Conservation (phyloP, 805 yeast genomes). For the Phaffomyces thermotolerans region DNA sequence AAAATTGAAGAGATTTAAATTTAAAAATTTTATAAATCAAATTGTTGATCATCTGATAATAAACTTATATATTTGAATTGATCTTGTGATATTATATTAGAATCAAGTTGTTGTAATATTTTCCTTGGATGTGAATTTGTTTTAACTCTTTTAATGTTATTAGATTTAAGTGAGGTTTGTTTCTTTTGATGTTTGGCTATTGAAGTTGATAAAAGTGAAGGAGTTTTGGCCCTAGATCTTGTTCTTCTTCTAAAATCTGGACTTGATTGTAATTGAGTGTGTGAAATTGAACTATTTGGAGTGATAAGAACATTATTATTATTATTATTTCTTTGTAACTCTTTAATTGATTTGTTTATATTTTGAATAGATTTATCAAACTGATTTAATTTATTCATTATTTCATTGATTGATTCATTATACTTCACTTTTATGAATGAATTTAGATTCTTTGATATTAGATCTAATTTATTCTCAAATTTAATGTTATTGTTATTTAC, state of each 20-base stretch:
- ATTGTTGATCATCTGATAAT: constrained; percentile 10
- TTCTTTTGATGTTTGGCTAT: too few relatives aligned
- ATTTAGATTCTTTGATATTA: background rate
- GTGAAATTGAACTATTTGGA: background rate
- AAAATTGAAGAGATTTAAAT: background rate
- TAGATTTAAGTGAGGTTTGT: too few relatives aligned
- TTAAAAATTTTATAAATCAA: background rate
- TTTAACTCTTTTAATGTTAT: background rate
- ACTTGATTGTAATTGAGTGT: background rate
- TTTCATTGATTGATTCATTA: background rate
- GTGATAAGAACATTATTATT: background rate
- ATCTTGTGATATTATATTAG: background rate
- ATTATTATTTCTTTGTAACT: too few relatives aligned
- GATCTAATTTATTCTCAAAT: background rate
- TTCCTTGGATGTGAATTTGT: constrained; percentile 1
- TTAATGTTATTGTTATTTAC: background rate
- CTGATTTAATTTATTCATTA: background rate
- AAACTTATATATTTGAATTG: background rate
- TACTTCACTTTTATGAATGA: too few relatives aligned
- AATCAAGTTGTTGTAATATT: background rate
- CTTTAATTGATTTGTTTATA: too few relatives aligned
- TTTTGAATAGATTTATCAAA: background rate
- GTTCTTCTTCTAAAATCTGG: background rate
- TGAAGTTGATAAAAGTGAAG: background rate
- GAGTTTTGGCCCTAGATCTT: background rate